Evolutionary conservation across 345 rosid genomes (phyloP).

Genomic region (Eucalyptus lansdowneana): DNA sequence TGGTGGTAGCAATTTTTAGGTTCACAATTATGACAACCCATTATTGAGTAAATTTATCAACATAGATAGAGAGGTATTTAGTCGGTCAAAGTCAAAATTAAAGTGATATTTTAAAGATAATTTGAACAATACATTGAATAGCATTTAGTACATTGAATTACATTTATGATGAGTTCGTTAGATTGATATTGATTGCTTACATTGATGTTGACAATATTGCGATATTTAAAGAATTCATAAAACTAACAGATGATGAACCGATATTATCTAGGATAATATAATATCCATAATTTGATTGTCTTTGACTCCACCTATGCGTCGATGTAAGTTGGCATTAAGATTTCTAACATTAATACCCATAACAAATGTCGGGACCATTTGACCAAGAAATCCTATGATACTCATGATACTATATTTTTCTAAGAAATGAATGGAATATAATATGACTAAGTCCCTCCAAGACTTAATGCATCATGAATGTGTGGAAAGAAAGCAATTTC

Average conservation of each 20-base stretch:
- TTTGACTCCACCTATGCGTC: background rate
- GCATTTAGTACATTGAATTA: fast-evolving
- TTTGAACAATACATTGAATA: fast-evolving
- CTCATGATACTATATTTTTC: background rate
- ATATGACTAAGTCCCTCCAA: background rate
- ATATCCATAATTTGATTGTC: background rate
- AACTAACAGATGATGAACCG: fast-evolving
- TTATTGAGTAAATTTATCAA: fast-evolving
- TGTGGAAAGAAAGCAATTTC: background rate
- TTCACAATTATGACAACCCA: background rate
- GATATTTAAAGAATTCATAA: background rate
- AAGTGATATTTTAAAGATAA: background rate
- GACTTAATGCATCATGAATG: background rate
- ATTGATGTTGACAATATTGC: background rate
- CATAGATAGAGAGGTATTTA: fast-evolving
- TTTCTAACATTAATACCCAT: background rate
- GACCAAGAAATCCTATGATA: background rate
- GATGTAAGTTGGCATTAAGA: background rate
- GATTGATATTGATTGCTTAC: too few species aligned
- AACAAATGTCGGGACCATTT: background rate
- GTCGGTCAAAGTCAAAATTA: background rate
- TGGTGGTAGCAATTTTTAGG: background rate
- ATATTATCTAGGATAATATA: background rate
- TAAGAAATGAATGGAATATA: background rate
- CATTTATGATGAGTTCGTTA: fast-evolving